A percentile compares a stretch with the other conserved stretches of the same genome.
These are phyloP conservation scores for Irpex lacteus DNA, from an alignment of 1,284 basidiomycete species.

Conservation along the genomic window DNA sequence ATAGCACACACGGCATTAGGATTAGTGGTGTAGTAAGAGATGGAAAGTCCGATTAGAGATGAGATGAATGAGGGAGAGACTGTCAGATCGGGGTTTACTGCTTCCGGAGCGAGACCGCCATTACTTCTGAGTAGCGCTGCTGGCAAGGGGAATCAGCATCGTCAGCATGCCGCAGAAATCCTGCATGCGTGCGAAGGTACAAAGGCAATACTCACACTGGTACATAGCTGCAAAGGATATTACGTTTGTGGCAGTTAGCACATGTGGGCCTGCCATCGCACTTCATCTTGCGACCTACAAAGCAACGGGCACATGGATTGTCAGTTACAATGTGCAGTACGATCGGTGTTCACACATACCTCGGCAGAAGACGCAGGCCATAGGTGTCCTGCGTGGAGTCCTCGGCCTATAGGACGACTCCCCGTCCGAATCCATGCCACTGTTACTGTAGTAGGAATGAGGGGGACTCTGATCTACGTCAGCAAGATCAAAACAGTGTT, in stretches of 20 bases:
- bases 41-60: not conserved
- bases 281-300: slow-evolving; percentile 30
- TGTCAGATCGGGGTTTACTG: not conserved
- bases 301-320: not conserved
- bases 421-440: slow-evolving; percentile 26
- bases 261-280: slow-evolving; percentile 32
- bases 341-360: slow-evolving; percentile 17
- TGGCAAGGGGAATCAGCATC: not conserved
- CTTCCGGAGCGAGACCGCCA: not conserved
- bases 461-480: slow-evolving; percentile 8
- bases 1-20: not conserved
- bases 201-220: slow-evolving; percentile 22
- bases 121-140: slow-evolving; percentile 17
- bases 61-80: not conserved
- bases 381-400: slow-evolving; percentile 30
- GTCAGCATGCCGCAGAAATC: not conserved
- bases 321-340: not conserved
- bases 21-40: not conserved
- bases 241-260: slow-evolving; percentile 30
- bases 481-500: not conserved
- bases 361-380: slow-evolving; percentile 32
- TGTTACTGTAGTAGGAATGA: slow-evolving; percentile 4
- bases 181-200: not conserved
- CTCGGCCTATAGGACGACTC: slow-evolving; percentile 25
- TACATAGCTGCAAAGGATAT: slow-evolving; percentile 29